These are phyloP conservation scores for Tanacetum coccineum DNA, from an alignment of 129 eudicot genomes.

Conservation along the genomic window DNA sequence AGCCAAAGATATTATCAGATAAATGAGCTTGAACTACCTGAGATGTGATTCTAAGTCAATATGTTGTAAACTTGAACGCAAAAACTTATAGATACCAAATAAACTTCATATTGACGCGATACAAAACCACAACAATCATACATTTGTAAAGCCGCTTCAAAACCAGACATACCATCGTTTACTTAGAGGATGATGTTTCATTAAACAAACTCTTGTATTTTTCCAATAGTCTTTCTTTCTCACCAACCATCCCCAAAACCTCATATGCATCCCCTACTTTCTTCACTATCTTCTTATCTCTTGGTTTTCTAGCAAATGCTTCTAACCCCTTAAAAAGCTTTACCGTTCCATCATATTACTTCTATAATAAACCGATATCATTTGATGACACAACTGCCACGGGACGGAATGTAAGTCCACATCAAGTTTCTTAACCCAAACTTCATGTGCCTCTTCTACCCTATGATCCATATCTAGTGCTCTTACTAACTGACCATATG, in stretches of 20 bases:
- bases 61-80: too few species aligned
- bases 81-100: too few species aligned
- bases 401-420: slow-evolving; percentile 68
- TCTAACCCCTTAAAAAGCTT: slow-evolving; percentile 65
- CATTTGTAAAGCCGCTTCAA: too few species aligned
- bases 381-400: slow-evolving; percentile 58
- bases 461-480: slow-evolving; percentile 75
- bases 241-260: slow-evolving; percentile 52
- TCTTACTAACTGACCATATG: slow-evolving; percentile 61
- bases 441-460: slow-evolving; percentile 64
- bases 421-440: slow-evolving; percentile 67
- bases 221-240: slow-evolving; percentile 62
- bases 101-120: too few species aligned
- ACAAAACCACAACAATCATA: too few species aligned
- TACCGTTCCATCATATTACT: slow-evolving; percentile 68
- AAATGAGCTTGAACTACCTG: too few species aligned
- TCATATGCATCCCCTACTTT: slow-evolving; percentile 82
- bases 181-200: slow-evolving; percentile 28
- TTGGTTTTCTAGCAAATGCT: slow-evolving; percentile 61
- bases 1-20: too few species aligned
- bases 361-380: slow-evolving; percentile 60
- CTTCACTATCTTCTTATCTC: slow-evolving; percentile 62
- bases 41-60: too few species aligned
- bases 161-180: not conserved
- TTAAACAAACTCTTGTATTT: slow-evolving; percentile 55